Evolutionary conservation across 768 basidiomycete species (phyloP), one percentile per base, ranked within the genome.

Genomic region (Lactarius tabidus): DNA sequence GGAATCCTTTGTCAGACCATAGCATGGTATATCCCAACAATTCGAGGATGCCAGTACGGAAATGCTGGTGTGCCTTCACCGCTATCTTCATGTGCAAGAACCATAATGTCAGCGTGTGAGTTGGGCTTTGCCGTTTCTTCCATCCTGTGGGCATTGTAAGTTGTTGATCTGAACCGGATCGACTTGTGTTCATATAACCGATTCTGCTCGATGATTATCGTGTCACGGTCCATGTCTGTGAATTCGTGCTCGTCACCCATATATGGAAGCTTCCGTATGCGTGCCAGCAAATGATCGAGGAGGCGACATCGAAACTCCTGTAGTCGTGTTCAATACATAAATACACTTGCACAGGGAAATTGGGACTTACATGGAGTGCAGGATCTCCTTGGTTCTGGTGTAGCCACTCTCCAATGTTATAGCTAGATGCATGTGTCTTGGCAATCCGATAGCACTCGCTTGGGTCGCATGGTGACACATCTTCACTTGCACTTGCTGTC

Each of bases 1-100:
- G n/a, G 43, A 43, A 9, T 9, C 43, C 6, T 43, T 18, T 45
- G 41, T 17, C n/a, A 20, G 1, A 75, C 73, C 28, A 67, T 56
- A 51, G 56, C 72, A 62, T 78, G 77, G 55, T 71, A 74, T 4
- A 77, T 70, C 0, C 67, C 62, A 7, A 74, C 31, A 3, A 76
- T 29, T 2, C 71, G 67, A 0, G 75, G 74, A 63, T 75, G 76
- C 71, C 70, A 72, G 62, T 67, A 77, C 0, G 72, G 71, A 52
- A 74, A 71, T 17, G 14, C 52, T 0, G n/a, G 23, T 6, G n/a
- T 3, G 17, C 2, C 9, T 14, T 36, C 20, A 23, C 18, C 14
- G n/a, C 15, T 17, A 17, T 71, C 64, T 10, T 70, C 70, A 20
- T 65, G 58, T 0, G 70, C 23, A 1, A 71, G 68, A 0, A 71